phyloP scores from a whole-genome alignment of 371 early-diverging fungal species.

The Mucor racemosus region DNA sequence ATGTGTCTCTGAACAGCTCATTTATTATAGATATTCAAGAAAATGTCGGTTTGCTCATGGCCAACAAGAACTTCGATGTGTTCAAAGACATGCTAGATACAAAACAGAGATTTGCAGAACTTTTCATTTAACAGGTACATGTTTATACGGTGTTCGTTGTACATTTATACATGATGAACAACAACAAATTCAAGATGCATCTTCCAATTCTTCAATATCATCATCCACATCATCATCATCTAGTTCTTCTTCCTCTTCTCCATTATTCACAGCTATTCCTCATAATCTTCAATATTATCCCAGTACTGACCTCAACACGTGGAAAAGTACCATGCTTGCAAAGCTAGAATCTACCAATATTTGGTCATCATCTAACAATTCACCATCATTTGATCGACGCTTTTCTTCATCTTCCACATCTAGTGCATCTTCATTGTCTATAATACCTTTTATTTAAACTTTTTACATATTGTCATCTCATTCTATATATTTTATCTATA shows the following conservation, averaged over 20 bases:
- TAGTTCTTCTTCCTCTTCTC: neutral
- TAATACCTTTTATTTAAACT: constrained; percentile 4
- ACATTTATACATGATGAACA: constrained; percentile 88
- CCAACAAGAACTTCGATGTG: constrained; percentile 74
- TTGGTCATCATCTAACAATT: constrained; percentile 13
- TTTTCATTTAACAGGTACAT: constrained; percentile 88
- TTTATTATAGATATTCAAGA: constrained; percentile 71
- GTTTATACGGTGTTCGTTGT: constrained; percentile 94
- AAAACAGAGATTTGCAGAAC: constrained; percentile 91
- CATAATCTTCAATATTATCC: neutral
- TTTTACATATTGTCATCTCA: neutral
- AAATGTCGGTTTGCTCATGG: constrained; percentile 98
- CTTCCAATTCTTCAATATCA: neutral
- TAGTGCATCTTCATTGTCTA: constrained; percentile 15
- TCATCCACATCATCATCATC: neutral
- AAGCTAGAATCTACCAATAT: neutral
- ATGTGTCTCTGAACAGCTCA: neutral
- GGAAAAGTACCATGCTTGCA: constrained; percentile 1
- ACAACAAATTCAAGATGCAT: neutral
- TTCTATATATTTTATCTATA: neutral
- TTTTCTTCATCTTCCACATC: constrained; percentile 18
- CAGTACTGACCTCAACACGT: neutral
- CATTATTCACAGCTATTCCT: neutral
- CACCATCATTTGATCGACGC: constrained; percentile 13
- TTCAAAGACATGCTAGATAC: constrained; percentile 93